Evolutionary conservation across 2,329 filamentous ascomycete genomes (phyloP), one percentile per base, ranked within the genome.

Genomic region (Metarhizium robertsii): DNA sequence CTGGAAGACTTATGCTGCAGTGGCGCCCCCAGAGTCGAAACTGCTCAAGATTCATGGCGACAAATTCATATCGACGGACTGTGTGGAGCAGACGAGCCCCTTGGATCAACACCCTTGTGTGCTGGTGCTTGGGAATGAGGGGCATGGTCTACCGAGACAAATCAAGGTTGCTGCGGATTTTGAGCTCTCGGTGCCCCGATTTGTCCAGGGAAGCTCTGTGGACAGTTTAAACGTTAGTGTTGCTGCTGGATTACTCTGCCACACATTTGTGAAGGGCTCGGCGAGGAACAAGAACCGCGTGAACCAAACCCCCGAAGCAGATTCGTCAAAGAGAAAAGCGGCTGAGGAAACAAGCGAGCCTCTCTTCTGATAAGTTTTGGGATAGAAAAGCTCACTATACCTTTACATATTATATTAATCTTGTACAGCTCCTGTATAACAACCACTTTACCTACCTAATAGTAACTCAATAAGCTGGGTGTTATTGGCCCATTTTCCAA

Each of bases 221-320:
- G 92, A 97, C 70, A 96, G 91, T 69, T 73, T 99, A 68, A 97
- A 99, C 67, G 94, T 97, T 43, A 90, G 89, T 66, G 92, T 95
- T 20, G 92, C 94, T 1, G 84, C 89, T 6, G 90, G 84, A 1
- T 73, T 97, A 51, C 72, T 97, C 52, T 86, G 85, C 59, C 80
- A 85, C 60, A 76, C 85, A 0, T 90, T 94, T 65, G 67, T 89
- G 64, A 79, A 72, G 64, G 69, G 56, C 40, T 18, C 52, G 14
- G 32, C 43, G n/a, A 25, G 32, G 8, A 48, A n/a, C 7, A 48
- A 29, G 45, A 13, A 48, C 6, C 7, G 45, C 14, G 20, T 16
- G 45, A 16, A 29, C 20, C 20, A 30, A 18, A 30, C 1, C 10
- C n/a, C 2, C 4, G 25, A 10, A 6, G 25, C 20, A 5, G 3